Base-by-base conservation (phyloP, 2,329 filamentous ascomycete species). In the Aspergillus floridensis region DNA sequence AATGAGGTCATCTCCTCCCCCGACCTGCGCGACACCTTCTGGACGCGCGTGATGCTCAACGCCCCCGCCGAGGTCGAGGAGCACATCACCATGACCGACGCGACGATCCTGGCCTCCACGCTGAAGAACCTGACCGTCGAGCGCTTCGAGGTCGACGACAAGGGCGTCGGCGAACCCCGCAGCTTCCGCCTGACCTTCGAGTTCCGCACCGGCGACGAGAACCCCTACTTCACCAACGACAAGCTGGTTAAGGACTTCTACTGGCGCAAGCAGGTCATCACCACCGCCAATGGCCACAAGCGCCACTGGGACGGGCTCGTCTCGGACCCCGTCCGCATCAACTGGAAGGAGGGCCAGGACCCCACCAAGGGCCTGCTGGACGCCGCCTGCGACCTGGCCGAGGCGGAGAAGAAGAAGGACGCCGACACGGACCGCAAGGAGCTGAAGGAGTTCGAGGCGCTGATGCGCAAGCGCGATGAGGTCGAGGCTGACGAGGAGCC, bases 201-300 rank as follows among this genome's bases (percentile, higher is more conserved):
- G 69, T 96, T 96, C 77, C 79, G 78, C 60, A 69, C 67, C 31
- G 68, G 68, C 53, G 74, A 76, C 31, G 84, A 87, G 63, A 98
- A 98, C 78, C 87, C 92, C 53, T 88, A 88, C 80, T 96, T 98
- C 70, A 84, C 88, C 72, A 84, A 96, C 79, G 82, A 79, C 57
- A 84, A 87, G 56, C 79, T 98, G 52, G 90, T 93, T 79, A 98
- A 98, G 87, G 91, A 90, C 73, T 96, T 98, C 79, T 93, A 88
- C 85, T 92, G 88, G 82, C 87, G 93, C 66, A 84, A 84, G 74
- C 81, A 76, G 59, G 63, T 75, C 50, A 62, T 84, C 61, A 84
- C 82, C 59, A 72, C 68, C 21, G 54, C 70, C 32, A 69, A 65
- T 53, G 77, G 71, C 47, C 74, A 70, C 67, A 69, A 72, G 84